Evolutionary conservation across 1,284 basidiomycete genomes (phyloP), one percentile per base, ranked within the genome.

Genomic region (Austroboletus niveus): DNA sequence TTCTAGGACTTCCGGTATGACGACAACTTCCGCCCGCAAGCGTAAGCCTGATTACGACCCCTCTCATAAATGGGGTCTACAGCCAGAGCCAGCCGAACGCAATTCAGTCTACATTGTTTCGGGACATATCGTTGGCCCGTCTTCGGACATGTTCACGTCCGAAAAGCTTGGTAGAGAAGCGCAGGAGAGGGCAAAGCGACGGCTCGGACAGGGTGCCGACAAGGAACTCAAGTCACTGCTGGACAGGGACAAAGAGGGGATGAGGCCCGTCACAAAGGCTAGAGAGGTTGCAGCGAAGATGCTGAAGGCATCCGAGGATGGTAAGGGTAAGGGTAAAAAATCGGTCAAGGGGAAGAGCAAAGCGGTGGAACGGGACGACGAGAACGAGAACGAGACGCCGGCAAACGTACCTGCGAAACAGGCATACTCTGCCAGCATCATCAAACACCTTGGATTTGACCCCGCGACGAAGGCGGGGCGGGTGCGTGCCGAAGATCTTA

Each of bases 21-120:
- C 79, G 14, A 72, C 70, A 6, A 65, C 72, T 0, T 65, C 77
- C 1, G 67, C 72, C 17, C 71, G 73, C 44, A 80, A 79, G 63
- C 76, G 75, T 38, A 83, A 84, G 62, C 63, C 74, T 8, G 77
- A 70, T 0, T 88, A 82, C 60, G 87, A 93, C 58, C 84, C 87
- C 2, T 68, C 72, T 1, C 77, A 76, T 15, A 81, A 88, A 65
- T 85, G 82, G 85, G 87, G 89, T 4, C 73, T 92, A 12, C 75
- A 82, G 57, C 86, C 89, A 14, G 66, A 71, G 24, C 57, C 73
- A 31, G 58, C 72, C 8, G 52, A 67, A 5, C 60, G 70, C 51
- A 76, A 78, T 1, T 75, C 89, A n/a, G 91, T 89, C 8, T 94
- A 94, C 62, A 75, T 94, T 43, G 77, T 94, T n/a, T 82, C 83